Evolutionary conservation across 805 yeast species (phyloP).

Genomic region (Priceomyces fermenticarens): DNA sequence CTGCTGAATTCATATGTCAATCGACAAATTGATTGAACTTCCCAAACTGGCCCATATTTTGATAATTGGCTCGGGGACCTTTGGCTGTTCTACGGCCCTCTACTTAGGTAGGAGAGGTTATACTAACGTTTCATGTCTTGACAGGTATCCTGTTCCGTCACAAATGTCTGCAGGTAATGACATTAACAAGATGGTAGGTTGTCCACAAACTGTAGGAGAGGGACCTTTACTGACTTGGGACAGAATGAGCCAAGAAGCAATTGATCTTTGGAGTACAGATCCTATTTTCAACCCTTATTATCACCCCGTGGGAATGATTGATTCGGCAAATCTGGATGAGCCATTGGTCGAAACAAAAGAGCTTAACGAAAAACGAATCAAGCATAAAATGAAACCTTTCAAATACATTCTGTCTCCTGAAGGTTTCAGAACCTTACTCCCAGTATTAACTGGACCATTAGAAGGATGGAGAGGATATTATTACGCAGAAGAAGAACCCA

Average conservation of each 20-base stretch:
- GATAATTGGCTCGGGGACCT: slow-evolving; percentile 52
- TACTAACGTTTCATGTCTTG: slow-evolving; percentile 4
- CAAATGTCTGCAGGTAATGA: slow-evolving; percentile 7
- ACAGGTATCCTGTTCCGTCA: slow-evolving; percentile 4
- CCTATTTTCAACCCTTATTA: background rate
- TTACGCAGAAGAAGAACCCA: background rate
- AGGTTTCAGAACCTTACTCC: background rate
- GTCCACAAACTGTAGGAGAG: background rate
- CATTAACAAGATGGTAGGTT: slow-evolving; percentile 5
- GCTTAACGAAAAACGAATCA: background rate
- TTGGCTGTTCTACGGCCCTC: slow-evolving; percentile 51
- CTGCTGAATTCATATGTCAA: too few species aligned
- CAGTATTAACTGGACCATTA: slow-evolving; percentile 1
- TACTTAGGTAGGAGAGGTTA: slow-evolving; percentile 36
- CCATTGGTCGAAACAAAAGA: background rate
- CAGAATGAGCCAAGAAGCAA: background rate
- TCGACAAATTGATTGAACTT: background rate
- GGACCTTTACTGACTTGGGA: background rate
- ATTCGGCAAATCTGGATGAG: background rate
- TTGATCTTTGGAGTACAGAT: background rate
- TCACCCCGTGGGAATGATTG: slow-evolving; percentile 1
- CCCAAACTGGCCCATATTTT: slow-evolving; percentile 20
- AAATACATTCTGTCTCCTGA: background rate
- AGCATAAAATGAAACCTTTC: background rate
- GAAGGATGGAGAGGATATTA: slow-evolving; percentile 3